Conservation (phyloP, 2,329 filamentous ascomycete genomes). For the Fusarium paranaense region DNA sequence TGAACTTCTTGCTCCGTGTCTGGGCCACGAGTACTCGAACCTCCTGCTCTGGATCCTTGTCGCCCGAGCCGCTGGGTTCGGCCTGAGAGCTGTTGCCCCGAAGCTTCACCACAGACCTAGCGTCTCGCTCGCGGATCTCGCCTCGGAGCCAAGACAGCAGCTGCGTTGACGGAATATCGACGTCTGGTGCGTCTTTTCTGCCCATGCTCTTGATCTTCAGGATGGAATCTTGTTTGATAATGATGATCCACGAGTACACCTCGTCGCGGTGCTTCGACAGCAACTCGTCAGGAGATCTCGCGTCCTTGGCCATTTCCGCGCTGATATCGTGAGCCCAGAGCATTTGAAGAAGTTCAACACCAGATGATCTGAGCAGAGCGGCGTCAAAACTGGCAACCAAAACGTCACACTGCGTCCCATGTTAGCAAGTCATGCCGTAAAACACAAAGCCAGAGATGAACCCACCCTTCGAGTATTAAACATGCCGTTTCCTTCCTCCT, state of each 20-base stretch:
- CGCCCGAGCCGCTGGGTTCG: conserved; percentile 45
- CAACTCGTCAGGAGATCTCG: conserved; percentile 82
- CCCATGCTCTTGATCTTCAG: conserved; percentile 84
- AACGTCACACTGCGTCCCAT: conserved; percentile 76
- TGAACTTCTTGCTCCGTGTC: conserved; percentile 91
- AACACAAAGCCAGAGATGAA: conserved; percentile 11
- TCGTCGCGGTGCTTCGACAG: conserved; percentile 81
- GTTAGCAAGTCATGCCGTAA: not conserved
- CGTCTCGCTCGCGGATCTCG: conserved; percentile 84
- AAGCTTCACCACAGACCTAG: conserved; percentile 64
- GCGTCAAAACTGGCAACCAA: conserved; percentile 90
- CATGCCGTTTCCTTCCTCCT: conserved; percentile 69
- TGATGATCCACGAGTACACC: conserved; percentile 86
- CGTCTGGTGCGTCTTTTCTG: conserved; percentile 79
- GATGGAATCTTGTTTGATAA: conserved; percentile 82
- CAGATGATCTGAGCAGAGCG: conserved; percentile 77
- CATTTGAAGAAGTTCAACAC: conserved; percentile 80
- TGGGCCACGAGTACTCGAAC: conserved; percentile 87
- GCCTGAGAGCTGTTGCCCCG: conserved; percentile 44
- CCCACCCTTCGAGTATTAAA: conserved; percentile 74
- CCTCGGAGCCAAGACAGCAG: conserved; percentile 83
- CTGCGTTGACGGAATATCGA: conserved; percentile 79
- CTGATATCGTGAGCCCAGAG: conserved; percentile 89
- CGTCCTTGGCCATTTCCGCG: conserved; percentile 86
- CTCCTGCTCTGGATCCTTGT: conserved; percentile 69